These are phyloP conservation scores for Cystobasidium slooffiae DNA, from an alignment of 1,284 basidiomycete genomes.

Conservation along the genomic window DNA sequence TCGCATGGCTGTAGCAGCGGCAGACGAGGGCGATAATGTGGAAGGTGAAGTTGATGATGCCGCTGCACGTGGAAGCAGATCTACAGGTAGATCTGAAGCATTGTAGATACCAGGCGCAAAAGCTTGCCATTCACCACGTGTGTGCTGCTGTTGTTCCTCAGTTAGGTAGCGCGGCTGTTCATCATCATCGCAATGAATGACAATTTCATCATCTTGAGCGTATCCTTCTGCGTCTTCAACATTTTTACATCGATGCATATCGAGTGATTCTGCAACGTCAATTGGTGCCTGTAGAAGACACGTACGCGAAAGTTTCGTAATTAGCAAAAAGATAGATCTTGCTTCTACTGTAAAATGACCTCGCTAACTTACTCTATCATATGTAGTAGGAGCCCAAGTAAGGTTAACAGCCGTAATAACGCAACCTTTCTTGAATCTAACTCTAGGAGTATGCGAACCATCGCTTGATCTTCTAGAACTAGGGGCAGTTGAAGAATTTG, in stretches of 20 bases:
- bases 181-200: slow-evolving; percentile 1
- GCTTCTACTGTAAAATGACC: not conserved
- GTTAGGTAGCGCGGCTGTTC: not conserved
- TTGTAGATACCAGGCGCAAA: slow-evolving; percentile 23
- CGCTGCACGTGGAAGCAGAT: not conserved
- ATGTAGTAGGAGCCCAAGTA: slow-evolving; percentile 38
- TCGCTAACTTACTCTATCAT: slow-evolving; percentile 31
- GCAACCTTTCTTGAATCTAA: slow-evolving; percentile 42
- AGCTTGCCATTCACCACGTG: slow-evolving; percentile 23
- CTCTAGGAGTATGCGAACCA: slow-evolving; percentile 19
- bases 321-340: not conserved
- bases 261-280: slow-evolving; percentile 40
- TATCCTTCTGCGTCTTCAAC: slow-evolving; percentile 30
- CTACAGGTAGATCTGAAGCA: not conserved
- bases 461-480: slow-evolving; percentile 20
- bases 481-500: slow-evolving; percentile 13
- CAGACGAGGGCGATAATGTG: slow-evolving; percentile 16
- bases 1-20: slow-evolving; percentile 5
- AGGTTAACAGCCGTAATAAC: slow-evolving; percentile 42
- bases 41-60: slow-evolving; percentile 31
- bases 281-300: slow-evolving; percentile 30
- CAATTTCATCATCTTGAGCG: slow-evolving; percentile 15
- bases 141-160: not conserved
- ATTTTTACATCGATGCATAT: slow-evolving; percentile 34
- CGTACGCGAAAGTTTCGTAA: not conserved